Percentiles rank a stretch among this genome's conserved stretches.
Conservation (phyloP, 2,329 filamentous ascomycete genomes). For the Fusarium burgessii region DNA sequence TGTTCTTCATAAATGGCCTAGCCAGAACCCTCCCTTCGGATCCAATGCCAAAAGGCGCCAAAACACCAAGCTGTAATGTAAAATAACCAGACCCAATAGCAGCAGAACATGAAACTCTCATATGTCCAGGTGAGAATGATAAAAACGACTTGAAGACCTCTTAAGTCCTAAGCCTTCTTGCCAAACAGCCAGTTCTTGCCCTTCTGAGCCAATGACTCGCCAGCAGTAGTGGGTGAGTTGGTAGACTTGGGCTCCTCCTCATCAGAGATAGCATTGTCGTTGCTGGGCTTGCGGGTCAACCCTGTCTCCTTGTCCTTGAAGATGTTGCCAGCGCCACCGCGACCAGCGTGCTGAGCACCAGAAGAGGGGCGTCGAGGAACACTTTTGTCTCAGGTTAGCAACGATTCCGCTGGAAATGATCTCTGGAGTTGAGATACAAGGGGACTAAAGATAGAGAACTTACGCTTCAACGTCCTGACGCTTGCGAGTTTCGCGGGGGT, state of each 20-base stretch:
- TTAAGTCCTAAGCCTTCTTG: conserved; percentile 58
- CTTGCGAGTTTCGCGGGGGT: conserved; percentile 78
- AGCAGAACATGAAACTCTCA: conserved; percentile 8
- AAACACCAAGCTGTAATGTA: conserved; percentile 42
- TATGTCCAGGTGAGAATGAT: not conserved
- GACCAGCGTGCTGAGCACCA: conserved; percentile 75
- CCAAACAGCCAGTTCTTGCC: conserved; percentile 63
- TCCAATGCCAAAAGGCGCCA: conserved; percentile 32
- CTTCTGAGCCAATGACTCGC: conserved; percentile 53
- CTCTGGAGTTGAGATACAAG: not conserved
- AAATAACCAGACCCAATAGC: conserved; percentile 22
- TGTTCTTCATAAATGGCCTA: conserved; percentile 13
- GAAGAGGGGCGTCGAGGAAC: conserved; percentile 67
- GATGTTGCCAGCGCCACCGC: conserved; percentile 81
- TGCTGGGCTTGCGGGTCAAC: conserved; percentile 45
- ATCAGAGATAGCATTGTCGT: conserved; percentile 50
- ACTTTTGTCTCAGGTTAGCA: conserved; percentile 48
- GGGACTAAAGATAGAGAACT: conserved; percentile 47
- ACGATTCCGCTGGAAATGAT: not conserved
- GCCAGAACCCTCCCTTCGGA: conserved; percentile 7
- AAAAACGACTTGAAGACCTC: not conserved
- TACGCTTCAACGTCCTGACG: conserved; percentile 86
- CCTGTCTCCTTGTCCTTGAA: conserved; percentile 61
- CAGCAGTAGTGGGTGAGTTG: conserved; percentile 4
- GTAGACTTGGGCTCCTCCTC: conserved; percentile 31